These are phyloP conservation scores for Nyctanthes arbortristis DNA, from an alignment of 257 asterid genomes.

Conservation along the genomic window DNA sequence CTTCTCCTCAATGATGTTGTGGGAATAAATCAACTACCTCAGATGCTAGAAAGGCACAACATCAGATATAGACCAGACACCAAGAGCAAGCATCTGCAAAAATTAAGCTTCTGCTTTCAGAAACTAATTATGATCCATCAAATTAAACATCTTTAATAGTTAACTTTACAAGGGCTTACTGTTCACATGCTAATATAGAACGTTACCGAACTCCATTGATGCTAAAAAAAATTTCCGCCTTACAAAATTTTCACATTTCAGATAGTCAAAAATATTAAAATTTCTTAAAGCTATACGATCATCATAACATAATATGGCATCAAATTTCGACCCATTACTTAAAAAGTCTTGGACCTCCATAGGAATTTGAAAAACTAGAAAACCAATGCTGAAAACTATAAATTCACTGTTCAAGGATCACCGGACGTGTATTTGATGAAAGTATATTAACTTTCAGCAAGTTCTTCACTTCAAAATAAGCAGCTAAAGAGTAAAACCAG, in stretches of 20 bases:
- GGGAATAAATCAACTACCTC: slow-evolving; percentile 19
- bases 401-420: neutral
- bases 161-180: too few species aligned
- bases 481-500: slow-evolving; percentile 8
- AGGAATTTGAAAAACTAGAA: neutral
- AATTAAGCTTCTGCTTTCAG: slow-evolving; percentile 14
- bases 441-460: neutral
- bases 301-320: neutral
- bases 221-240: neutral
- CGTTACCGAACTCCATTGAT: neutral
- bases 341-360: neutral
- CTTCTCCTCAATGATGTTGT: slow-evolving; percentile 17
- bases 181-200: neutral
- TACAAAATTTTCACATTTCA: neutral
- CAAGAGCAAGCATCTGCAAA: slow-evolving; percentile 21
- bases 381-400: neutral
- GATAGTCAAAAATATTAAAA: neutral
- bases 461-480: neutral
- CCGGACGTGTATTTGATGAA: neutral
- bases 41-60: slow-evolving; percentile 27
- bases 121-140: slow-evolving; percentile 11
- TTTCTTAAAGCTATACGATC: neutral
- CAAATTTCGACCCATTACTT: neutral
- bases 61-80: slow-evolving; percentile 23
- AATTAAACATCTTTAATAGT: too few species aligned